Percentiles rank a stretch among this genome's conserved stretches.
These are phyloP conservation scores for Globisporangium takayamanum DNA, from an alignment of 352 stramenopile genomes.

Conservation along the genomic window DNA sequence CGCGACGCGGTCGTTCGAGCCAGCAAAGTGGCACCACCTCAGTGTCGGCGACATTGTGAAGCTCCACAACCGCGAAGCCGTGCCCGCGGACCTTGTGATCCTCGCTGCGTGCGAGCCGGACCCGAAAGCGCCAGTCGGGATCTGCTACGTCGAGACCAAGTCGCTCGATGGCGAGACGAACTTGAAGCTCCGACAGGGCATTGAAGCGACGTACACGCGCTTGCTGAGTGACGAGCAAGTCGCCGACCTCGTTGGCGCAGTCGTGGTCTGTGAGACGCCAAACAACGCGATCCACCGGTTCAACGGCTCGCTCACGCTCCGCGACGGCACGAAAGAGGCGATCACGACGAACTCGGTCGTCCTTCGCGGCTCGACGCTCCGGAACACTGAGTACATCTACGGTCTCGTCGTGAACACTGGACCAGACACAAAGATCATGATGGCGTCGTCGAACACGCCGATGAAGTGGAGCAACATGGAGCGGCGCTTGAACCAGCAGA, in stretches of 20 bases:
- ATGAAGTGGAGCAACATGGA: conserved; percentile 90
- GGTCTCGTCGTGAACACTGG: conserved; percentile 91
- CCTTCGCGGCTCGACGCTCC: conserved; percentile 81
- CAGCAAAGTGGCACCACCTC: conserved; percentile 68
- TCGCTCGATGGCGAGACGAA: conserved; percentile 93
- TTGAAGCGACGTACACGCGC: conserved; percentile 70
- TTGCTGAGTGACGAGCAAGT: conserved; percentile 48
- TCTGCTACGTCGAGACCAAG: conserved; percentile 91
- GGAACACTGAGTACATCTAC: conserved; percentile 91
- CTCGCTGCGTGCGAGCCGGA: conserved; percentile 76
- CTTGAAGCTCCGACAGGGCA: conserved; percentile 84
- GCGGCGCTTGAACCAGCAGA: conserved; percentile 69
- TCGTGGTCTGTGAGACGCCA: conserved; percentile 68
- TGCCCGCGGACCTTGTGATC: conserved; percentile 87
- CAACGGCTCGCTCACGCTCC: conserved; percentile 74
- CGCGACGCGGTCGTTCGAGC: conserved; percentile 39
- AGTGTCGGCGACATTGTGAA: conserved; percentile 89
- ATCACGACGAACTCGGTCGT: conserved; percentile 79
- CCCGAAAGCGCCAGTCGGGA: conserved; percentile 52
- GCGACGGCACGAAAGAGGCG: conserved; percentile 53
- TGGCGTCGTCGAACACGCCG: conserved; percentile 64
- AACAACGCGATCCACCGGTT: conserved; percentile 92
- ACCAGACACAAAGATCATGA: conserved; percentile 87
- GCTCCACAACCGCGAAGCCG: conserved; percentile 79
- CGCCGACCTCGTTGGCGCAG: conserved; percentile 40